Base-by-base conservation (phyloP, 140 eudicot genomes). In the Ambrosia hybrid region DNA sequence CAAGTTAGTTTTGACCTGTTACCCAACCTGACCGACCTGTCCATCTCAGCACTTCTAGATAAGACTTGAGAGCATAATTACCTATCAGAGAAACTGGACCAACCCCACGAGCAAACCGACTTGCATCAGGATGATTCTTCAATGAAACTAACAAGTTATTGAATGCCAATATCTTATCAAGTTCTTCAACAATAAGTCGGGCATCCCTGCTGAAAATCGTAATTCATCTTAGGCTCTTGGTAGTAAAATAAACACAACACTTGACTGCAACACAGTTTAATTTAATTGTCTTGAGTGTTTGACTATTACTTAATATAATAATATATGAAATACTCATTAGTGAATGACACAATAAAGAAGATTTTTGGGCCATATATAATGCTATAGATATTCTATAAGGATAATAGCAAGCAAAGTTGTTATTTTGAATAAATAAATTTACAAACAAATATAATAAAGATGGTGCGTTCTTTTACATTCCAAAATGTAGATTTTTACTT, bases 81-180 rank as follows among this genome's bases (percentile, higher is more conserved):
- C 99, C 99, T 38, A 80, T 56, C 58, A 95, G 63, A 49, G 96
- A 81, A 82, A 88, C 75, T 48, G 96, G 94, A 45, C 96, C 99
- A 51, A 91, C 81, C 26, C 99, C 97, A 70, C 91, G 83, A 74
- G 97, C 99, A 87, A 91, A 91, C 67, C 85, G 80, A 66, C 82
- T 84, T 7, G 96, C 89, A 81, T 95, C 96, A 37, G 97, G 86
- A 77, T 91, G 96, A 77, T 83, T 87, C 82, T 76, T 85, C 78
- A 91, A 45, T 51, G 99, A 83, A 78, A 88, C 67, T 51, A 95
- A 74, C 73, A 73, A 68, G 73, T 76, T 71, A 73, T 95, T 95
- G 67, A 91, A 95, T 16, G 85, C 85, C 74, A 95, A 57, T 41
- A 95, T 68, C 84, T 95, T 95, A 61, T 95, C 78, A 66, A 95